Conservation (phyloP, 805 yeast genomes). For the Yueomyces sinensis region DNA sequence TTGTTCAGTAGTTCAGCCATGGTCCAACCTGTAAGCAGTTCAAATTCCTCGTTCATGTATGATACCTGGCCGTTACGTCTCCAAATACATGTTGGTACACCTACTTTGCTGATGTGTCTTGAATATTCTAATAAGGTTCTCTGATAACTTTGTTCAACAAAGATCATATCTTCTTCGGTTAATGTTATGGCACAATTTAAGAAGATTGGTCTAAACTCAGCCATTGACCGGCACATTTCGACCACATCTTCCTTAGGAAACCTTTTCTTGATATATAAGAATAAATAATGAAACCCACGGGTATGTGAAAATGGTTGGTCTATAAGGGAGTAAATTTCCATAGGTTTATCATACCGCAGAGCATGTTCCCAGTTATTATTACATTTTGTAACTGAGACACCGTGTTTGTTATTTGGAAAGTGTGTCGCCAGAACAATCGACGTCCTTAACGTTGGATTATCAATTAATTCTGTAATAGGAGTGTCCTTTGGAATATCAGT, state of each 20-base stretch:
- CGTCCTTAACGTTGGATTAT: neutral
- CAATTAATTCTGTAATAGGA: neutral
- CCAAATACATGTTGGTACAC: slow-evolving; percentile 95
- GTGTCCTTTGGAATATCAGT: neutral
- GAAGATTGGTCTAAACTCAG: slow-evolving; percentile 82
- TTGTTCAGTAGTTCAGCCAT: slow-evolving; percentile 52
- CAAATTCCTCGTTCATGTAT: slow-evolving; percentile 88
- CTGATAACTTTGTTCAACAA: slow-evolving; percentile 94
- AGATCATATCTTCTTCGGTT: slow-evolving; percentile 82
- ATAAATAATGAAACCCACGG: slow-evolving; percentile 75
- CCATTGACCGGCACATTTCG: slow-evolving; percentile 76
- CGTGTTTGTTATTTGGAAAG: neutral
- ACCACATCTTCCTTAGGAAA: slow-evolving; percentile 61
- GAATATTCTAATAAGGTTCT: slow-evolving; percentile 82
- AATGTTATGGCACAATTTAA: slow-evolving; percentile 79
- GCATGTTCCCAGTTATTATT: slow-evolving; percentile 23
- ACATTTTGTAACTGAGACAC: slow-evolving; percentile 1
- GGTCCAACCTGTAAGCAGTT: slow-evolving; percentile 84
- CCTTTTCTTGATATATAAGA: slow-evolving; percentile 57
- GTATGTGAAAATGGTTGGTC: slow-evolving; percentile 75
- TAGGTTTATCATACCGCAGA: slow-evolving; percentile 43
- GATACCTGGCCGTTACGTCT: slow-evolving; percentile 91
- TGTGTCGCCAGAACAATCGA: neutral
- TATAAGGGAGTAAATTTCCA: slow-evolving; percentile 68
- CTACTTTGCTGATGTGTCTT: slow-evolving; percentile 67